Conservation (phyloP, 805 yeast genomes). For the Kluyveromyces wickerhamii region DNA sequence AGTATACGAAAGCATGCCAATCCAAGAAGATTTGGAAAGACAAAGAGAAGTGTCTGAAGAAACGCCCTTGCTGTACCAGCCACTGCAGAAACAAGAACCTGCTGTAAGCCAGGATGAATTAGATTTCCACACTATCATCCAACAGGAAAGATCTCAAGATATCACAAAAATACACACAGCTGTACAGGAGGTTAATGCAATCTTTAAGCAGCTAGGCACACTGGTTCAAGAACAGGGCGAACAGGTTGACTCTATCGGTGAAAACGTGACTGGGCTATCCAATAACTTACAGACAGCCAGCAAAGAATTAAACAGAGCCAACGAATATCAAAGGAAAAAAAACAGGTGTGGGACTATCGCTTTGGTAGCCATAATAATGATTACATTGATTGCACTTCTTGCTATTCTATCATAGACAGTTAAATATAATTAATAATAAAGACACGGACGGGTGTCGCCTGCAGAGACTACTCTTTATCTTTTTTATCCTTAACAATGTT, state of each 20-base stretch:
- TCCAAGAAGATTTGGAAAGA: conserved; percentile 17
- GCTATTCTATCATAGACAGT: conserved; percentile 32
- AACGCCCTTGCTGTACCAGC: conserved; percentile 18
- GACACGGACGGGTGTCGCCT: no score
- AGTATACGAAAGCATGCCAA: conserved; percentile 18
- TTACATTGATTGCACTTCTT: conserved; percentile 50
- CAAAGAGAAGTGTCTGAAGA: conserved; percentile 10
- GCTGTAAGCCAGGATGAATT: conserved; percentile 40
- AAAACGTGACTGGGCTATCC: conserved; percentile 57
- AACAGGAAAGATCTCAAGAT: conserved; percentile 68
- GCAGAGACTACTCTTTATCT: not conserved
- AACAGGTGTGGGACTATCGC: conserved; percentile 69
- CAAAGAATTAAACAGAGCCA: conserved; percentile 63
- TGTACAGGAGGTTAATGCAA: conserved; percentile 75
- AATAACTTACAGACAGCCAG: conserved; percentile 63
- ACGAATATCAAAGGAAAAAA: conserved; percentile 60
- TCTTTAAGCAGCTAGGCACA: conserved; percentile 71
- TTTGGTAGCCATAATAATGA: conserved; percentile 47
- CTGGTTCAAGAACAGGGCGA: conserved; percentile 80
- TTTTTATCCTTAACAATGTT: not conserved
- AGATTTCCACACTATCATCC: conserved; percentile 54
- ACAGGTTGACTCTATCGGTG: conserved; percentile 77
- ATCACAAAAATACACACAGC: conserved; percentile 68
- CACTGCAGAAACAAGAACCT: conserved; percentile 27
- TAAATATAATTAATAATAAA: not conserved